Evolutionary conservation across 768 basidiomycete genomes (phyloP), one percentile per base, ranked within the genome.

Genomic region (Auriscalpium vulgare): DNA sequence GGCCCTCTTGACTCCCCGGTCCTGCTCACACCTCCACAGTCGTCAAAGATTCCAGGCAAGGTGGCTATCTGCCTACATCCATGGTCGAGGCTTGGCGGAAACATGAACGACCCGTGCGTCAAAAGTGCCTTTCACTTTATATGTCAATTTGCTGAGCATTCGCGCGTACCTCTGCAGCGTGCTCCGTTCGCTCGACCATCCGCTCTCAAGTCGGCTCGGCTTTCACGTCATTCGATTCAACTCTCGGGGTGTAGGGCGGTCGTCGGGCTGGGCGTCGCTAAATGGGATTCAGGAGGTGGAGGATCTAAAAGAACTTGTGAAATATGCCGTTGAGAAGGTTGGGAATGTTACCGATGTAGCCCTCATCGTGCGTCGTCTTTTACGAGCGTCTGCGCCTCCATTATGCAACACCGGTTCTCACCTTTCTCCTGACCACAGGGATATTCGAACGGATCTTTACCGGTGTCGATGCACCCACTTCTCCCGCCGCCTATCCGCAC

Each of bases 81-180:
- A 7, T 92, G 89, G 89, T 84, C 86, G n/a, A 82, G 88, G 78
- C 75, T 91, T 0, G 89, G 90, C 1, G 90, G 89, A 14, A 75
- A 72, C 51, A 88, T 85, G 81, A 67, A 83, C 59, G 88, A 92
- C 63, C 79, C 84, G 90, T 91, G 67, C 64, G 88, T 76, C 55
- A 21, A 55, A 55, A n/a, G 5, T 17, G 7, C 44, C 44, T 17
- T 36, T 49, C 11, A 8, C 48, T 45, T 40, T 51, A 49, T 48
- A 8, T 13, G 19, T 36, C 16, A 46, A 16, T 23, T 40, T 13
- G 44, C 14, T 56, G 37, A 53, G 58, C 8, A 50, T n/a, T 40
- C n/a, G 17, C 13, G 51, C 10, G 16, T 17, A 17, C 13, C 4
- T 29, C 29, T 7, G 38, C 47, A 85, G 82, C 17, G 80, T 81